phyloP scores from a whole-genome alignment of 345 rosid species.

The Rubroshorea leprosula region DNA sequence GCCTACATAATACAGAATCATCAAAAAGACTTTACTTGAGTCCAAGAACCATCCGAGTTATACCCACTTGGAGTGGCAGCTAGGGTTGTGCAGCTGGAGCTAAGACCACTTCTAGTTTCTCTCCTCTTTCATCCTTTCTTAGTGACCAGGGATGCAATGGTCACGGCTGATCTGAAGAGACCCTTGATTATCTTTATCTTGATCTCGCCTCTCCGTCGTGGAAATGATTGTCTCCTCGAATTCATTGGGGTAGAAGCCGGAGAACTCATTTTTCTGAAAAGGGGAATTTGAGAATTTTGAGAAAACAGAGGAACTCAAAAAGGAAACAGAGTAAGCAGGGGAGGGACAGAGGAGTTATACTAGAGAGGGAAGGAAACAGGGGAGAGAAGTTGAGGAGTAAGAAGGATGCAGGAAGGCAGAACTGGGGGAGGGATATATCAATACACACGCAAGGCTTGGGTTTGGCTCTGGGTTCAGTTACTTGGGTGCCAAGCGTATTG shows the following conservation, averaged over 20 bases:
- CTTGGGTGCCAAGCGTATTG: no score
- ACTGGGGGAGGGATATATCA: no score
- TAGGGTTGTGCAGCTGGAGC: background rate
- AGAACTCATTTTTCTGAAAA: slow-evolving; percentile 12
- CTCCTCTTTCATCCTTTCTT: background rate
- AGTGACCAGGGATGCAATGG: background rate
- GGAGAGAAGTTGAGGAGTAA: no score
- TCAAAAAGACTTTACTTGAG: no score
- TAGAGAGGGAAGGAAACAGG: no score
- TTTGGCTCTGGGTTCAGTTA: no score
- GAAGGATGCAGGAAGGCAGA: no score
- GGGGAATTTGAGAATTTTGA: background rate
- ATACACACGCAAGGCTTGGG: no score
- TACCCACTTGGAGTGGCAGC: background rate
- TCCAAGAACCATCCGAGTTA: background rate
- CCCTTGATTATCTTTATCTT: background rate
- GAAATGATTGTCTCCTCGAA: background rate
- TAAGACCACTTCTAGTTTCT: background rate
- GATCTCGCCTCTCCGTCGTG: background rate
- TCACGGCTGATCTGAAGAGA: background rate
- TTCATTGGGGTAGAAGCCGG: background rate
- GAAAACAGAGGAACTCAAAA: background rate
- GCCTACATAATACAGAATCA: no score
- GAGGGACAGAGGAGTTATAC: no score
- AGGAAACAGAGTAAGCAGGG: no score